These are phyloP conservation scores for Elaphomyces granulatus DNA, from an alignment of 495 filamentous ascomycete species.

Conservation along the genomic window DNA sequence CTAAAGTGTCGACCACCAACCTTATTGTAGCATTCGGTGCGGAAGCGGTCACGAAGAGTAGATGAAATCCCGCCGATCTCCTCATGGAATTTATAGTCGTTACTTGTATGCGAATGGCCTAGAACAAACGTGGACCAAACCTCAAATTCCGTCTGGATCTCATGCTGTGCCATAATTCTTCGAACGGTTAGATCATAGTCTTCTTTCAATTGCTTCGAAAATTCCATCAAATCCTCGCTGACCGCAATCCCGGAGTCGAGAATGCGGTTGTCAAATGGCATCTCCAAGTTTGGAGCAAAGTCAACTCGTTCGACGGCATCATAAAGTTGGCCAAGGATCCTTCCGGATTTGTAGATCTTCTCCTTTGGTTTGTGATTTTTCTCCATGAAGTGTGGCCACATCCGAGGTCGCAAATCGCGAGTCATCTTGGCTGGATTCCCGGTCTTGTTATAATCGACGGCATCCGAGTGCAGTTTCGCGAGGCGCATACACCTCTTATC, in stretches of 20 bases:
- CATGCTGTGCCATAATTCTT: slow-evolving; percentile 74
- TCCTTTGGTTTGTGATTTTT: slow-evolving; percentile 38
- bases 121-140: slow-evolving; percentile 76
- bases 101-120: slow-evolving; percentile 44
- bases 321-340: slow-evolving; percentile 71
- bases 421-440: slow-evolving; percentile 59
- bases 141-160: slow-evolving; percentile 82
- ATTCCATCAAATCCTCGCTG: slow-evolving; percentile 36
- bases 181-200: slow-evolving; percentile 66
- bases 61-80: slow-evolving; percentile 52
- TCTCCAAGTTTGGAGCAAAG: slow-evolving; percentile 53
- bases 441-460: slow-evolving; percentile 91
- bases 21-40: slow-evolving; percentile 43
- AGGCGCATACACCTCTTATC: slow-evolving; percentile 58
- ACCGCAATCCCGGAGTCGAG: slow-evolving; percentile 44
- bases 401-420: slow-evolving; percentile 38
- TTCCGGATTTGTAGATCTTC: slow-evolving; percentile 48
- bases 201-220: slow-evolving; percentile 50
- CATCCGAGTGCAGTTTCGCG: slow-evolving; percentile 71
- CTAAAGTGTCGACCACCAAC: slow-evolving; percentile 46
- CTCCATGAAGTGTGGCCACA: slow-evolving; percentile 90
- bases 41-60: slow-evolving; percentile 51
- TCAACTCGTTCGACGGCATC: slow-evolving; percentile 52
- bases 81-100: slow-evolving; percentile 79
- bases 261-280: slow-evolving; percentile 66